Percentiles rank a stretch among this genome's conserved stretches.
phyloP scores from a whole-genome alignment of 2,329 filamentous ascomycete species.

The Penicillium sp. region DNA sequence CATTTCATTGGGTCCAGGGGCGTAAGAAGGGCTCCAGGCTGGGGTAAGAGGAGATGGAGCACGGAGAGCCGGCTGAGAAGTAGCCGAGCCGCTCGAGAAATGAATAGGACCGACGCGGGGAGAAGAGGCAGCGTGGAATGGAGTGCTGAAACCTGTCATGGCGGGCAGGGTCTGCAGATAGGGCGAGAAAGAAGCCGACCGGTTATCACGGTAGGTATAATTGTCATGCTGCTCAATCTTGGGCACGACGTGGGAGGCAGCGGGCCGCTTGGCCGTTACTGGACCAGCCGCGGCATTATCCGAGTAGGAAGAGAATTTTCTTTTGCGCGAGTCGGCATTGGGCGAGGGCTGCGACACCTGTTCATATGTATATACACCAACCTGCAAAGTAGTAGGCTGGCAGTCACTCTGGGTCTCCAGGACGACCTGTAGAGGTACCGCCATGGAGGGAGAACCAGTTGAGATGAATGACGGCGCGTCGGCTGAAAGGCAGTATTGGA shows the following conservation, averaged over 20 bases:
- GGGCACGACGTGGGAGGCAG: conserved; percentile 51
- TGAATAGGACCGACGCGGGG: conserved; percentile 47
- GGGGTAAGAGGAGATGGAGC: conserved; percentile 54
- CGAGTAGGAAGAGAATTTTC: conserved; percentile 59
- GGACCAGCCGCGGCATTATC: conserved; percentile 51
- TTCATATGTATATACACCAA: conserved; percentile 66
- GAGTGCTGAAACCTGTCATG: conserved; percentile 45
- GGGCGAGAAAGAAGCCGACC: conserved; percentile 55
- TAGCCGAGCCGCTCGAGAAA: conserved; percentile 46
- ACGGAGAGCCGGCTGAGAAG: conserved; percentile 50
- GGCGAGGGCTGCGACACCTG: conserved; percentile 49
- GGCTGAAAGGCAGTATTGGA: conserved; percentile 71
- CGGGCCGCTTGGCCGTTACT: conserved; percentile 51
- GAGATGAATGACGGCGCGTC: conserved; percentile 69
- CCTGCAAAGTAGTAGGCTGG: conserved; percentile 55
- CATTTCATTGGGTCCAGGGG: conserved; percentile 48
- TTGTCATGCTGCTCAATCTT: conserved; percentile 55
- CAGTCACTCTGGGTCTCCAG: conserved; percentile 62
- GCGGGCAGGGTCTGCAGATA: conserved; percentile 55
- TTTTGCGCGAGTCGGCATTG: conserved; percentile 55
- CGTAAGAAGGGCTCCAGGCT: conserved; percentile 54
- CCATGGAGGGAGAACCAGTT: conserved; percentile 59
- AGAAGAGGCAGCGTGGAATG: conserved; percentile 44
- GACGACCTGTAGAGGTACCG: conserved; percentile 62
- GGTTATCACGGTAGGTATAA: conserved; percentile 58